phyloP scores from a whole-genome alignment of 768 basidiomycete species.

The Fistulinella prunicolor region DNA sequence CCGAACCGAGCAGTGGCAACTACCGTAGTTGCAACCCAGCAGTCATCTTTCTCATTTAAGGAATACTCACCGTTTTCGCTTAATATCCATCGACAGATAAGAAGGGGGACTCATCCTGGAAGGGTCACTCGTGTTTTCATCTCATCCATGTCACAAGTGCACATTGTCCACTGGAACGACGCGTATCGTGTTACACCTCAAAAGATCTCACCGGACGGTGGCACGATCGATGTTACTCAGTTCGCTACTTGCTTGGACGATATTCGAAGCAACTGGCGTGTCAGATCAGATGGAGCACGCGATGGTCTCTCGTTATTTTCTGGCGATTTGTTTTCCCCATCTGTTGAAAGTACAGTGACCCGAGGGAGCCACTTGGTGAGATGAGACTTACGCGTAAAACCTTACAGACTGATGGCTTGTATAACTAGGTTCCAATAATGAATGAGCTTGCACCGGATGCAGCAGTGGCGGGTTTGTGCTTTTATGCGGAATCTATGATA shows the following conservation, averaged over 20 bases:
- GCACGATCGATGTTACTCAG: slow-evolving; percentile 72
- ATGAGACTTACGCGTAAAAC: background rate
- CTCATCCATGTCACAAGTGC: slow-evolving; percentile 29
- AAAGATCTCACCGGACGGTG: slow-evolving; percentile 48
- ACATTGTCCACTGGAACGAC: slow-evolving; percentile 69
- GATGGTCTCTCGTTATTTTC: slow-evolving; percentile 82
- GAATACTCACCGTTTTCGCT: too few species aligned
- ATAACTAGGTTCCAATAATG: slow-evolving; percentile 72
- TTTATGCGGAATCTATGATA: background rate
- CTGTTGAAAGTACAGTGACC: slow-evolving; percentile 68
- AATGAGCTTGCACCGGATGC: slow-evolving; percentile 79
- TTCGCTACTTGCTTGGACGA: slow-evolving; percentile 42
- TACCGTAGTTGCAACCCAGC: too few species aligned
- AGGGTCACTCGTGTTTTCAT: background rate
- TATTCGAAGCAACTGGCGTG: slow-evolving; percentile 52
- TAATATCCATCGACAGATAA: too few species aligned
- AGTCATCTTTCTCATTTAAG: too few species aligned
- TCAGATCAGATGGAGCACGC: slow-evolving; percentile 32
- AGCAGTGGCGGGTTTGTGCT: slow-evolving; percentile 66
- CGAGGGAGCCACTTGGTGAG: slow-evolving; percentile 80
- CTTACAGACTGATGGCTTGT: background rate
- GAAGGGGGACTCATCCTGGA: background rate
- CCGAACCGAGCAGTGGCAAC: too few species aligned
- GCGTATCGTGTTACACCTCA: slow-evolving; percentile 75
- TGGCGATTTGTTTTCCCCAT: slow-evolving; percentile 78